Base-by-base conservation (phyloP, 108 stramenopile genomes). In the Pseudonitzschia pungens region DNA sequence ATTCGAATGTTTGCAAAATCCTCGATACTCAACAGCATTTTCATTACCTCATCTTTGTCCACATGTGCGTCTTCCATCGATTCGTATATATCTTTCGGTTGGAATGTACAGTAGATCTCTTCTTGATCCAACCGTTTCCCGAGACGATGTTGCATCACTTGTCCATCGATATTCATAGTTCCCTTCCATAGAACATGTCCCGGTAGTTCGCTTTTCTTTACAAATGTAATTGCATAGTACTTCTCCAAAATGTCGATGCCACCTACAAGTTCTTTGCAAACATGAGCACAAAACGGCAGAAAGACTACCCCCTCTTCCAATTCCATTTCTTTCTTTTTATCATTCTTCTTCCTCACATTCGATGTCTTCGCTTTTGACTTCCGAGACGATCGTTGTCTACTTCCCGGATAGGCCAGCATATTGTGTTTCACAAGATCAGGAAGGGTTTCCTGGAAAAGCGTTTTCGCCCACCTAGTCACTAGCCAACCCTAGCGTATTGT, bases 201-300 rank as follows among this genome's bases (percentile, higher is more conserved):
- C 29, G 70, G 68, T 29, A 92, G 62, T 31, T 90, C 80, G 41
- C 71, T 54, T 45, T 90, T 87, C 24, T 82, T 43, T 26, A 92
- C 50, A 81, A 92, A 92, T 2, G 89, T 81, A 28, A 92, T 86
- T 27, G 82, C 77, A 54, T 83, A 92, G 51, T 82, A 87, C 68
- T 87, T 60, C 60, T 75, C 68, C 43, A 92, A 58, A 8, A 41
- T 69, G 27, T 78, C 54, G 21, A 71, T 78, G 66, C 71, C 71
- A 6, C 82, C 79, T n/a, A 86, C 77, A 26, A 92, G 74, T 58
- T 87, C 74, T 33, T 79, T 81, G 40, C 89, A 84, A 36, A 87
- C 87, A 68, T 92, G 89, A 10, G 85, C 80, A 64, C 89, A 90
- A 74, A 92, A 92, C 4, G 91, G 91, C 26, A 92, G 74, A 67